Conservation (phyloP, 2,329 filamentous ascomycete species). For the Xylariaceae sp. region DNA sequence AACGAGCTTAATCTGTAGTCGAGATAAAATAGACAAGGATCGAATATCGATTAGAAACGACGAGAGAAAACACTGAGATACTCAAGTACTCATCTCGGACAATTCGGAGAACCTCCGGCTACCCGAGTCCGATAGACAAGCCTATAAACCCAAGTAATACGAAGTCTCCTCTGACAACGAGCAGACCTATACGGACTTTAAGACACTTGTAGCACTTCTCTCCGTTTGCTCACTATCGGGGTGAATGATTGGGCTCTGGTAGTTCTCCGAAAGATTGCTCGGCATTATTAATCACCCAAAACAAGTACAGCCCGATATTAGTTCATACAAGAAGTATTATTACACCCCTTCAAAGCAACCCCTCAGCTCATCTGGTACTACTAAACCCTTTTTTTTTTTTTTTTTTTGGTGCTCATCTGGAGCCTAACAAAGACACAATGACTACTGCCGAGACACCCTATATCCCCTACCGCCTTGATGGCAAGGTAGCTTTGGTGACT, state of each 20-base stretch:
- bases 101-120: background rate
- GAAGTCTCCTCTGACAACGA: background rate
- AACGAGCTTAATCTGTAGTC: too few relatives aligned
- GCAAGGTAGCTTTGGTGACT: conserved; percentile 38
- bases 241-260: background rate
- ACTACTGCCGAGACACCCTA: conserved; percentile 2
- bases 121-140: background rate
- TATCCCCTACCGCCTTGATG: conserved; percentile 24
- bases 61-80: too few relatives aligned
- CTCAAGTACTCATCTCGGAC: background rate
- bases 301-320: too few relatives aligned
- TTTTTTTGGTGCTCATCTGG: background rate
- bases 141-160: too few relatives aligned
- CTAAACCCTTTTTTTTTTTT: background rate
- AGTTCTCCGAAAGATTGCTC: background rate
- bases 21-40: too few relatives aligned
- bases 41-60: background rate
- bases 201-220: background rate
- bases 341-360: too few relatives aligned
- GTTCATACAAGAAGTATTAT: too few relatives aligned
- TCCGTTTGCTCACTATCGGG: background rate
- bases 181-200: background rate
- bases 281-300: too few relatives aligned
- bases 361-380: too few relatives aligned
- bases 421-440: background rate